These are phyloP conservation scores for Gossypium mustelinum DNA, from an alignment of 345 rosid genomes.

Conservation along the genomic window DNA sequence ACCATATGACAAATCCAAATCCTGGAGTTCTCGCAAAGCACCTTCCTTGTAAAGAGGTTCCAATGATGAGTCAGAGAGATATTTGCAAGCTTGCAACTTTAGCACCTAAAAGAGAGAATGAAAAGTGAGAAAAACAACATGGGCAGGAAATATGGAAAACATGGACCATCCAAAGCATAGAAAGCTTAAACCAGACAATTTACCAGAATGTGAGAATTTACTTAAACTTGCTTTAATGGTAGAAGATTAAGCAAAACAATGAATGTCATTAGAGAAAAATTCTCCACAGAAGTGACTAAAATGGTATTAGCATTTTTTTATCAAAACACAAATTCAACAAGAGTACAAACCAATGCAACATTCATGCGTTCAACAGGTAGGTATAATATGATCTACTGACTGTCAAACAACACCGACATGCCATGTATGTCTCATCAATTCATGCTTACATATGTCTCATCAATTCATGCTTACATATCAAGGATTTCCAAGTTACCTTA, in stretches of 20 bases:
- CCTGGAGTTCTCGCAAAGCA: conserved; percentile 74
- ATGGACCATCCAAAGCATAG: not conserved
- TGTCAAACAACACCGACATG: not conserved
- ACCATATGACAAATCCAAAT: conserved; percentile 92
- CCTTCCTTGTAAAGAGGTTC: conserved; percentile 89
- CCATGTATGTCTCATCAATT: not conserved
- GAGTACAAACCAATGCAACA: not conserved
- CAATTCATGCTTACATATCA: not conserved
- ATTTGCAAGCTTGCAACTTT: conserved; percentile 96
- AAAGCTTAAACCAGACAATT: conserved; percentile 1
- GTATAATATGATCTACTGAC: not conserved
- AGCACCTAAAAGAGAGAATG: conserved; percentile 47
- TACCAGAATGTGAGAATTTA: not conserved
- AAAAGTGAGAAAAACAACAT: not conserved
- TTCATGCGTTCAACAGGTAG: not conserved
- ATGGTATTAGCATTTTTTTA: not conserved
- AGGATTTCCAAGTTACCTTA: conserved; percentile 48
- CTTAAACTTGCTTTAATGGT: not conserved
- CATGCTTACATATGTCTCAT: not conserved
- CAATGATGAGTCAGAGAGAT: conserved; percentile 76
- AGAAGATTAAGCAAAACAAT: not conserved
- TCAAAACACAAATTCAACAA: not conserved
- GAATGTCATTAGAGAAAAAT: not conserved
- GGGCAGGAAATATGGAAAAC: not conserved
- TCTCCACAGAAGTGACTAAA: not conserved